A percentile compares a stretch with the other conserved stretches of the same genome.
phyloP scores from a whole-genome alignment of 306 rosid species.

The Ormosia emarginata region DNA sequence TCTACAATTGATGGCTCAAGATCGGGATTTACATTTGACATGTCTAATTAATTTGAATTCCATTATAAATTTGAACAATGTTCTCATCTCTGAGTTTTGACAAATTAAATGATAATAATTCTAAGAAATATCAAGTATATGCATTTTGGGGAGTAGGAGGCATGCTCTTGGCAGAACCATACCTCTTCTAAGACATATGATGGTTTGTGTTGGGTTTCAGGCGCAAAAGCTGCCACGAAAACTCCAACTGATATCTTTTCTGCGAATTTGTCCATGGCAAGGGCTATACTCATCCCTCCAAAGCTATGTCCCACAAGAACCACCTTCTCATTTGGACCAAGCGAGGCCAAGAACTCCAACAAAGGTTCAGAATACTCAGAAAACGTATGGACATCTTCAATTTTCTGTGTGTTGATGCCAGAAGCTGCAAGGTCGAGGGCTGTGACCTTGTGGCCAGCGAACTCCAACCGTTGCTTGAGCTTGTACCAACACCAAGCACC shows the following conservation, averaged over 20 bases:
- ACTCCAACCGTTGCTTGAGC: conserved; percentile 50
- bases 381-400: conserved; percentile 41
- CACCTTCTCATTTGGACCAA: conserved; percentile 44
- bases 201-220: conserved; percentile 53
- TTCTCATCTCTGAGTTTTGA: neutral
- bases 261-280: conserved; percentile 58
- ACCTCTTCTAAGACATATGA: conserved; percentile 43
- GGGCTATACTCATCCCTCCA: conserved; percentile 59
- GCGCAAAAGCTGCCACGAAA: conserved; percentile 56
- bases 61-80: neutral
- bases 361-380: conserved; percentile 53
- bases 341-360: conserved; percentile 41
- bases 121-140: neutral
- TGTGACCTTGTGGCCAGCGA: conserved; percentile 50
- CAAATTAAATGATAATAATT: neutral
- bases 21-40: neutral
- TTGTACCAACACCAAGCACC: conserved; percentile 77
- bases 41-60: neutral
- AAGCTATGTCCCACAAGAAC: conserved; percentile 73
- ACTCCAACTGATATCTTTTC: conserved; percentile 39
- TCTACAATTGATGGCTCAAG: neutral
- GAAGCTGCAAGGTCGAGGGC: conserved; percentile 50
- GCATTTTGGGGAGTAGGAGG: neutral
- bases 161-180: neutral
- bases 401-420: conserved; percentile 35